phyloP scores from a whole-genome alignment of 1,284 basidiomycete genomes.

The Bondarzewia mesenterica region DNA sequence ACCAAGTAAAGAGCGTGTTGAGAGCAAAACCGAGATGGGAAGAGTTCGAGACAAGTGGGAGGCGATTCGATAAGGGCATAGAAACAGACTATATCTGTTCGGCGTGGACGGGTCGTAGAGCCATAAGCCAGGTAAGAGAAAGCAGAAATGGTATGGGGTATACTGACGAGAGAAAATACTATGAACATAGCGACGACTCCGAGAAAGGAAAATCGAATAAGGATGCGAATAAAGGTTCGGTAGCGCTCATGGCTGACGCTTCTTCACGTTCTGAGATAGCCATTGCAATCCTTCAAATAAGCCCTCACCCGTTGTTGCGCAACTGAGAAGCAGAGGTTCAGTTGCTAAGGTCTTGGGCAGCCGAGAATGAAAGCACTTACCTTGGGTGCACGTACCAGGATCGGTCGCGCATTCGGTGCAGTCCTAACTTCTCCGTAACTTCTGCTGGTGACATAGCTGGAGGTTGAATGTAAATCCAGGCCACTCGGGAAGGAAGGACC shows the following conservation, averaged over 20 bases:
- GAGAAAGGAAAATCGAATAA: constrained; percentile 14
- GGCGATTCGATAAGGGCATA: not conserved
- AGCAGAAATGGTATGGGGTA: constrained; percentile 23
- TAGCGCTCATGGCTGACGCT: constrained; percentile 56
- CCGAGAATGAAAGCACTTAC: constrained; percentile 35
- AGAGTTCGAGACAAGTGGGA: not conserved
- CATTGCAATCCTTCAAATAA: constrained; percentile 94
- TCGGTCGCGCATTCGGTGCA: constrained; percentile 93
- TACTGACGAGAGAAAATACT: constrained; percentile 13
- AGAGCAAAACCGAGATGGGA: too few relatives aligned
- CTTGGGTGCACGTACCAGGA: constrained; percentile 99
- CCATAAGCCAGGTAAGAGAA: constrained; percentile 22
- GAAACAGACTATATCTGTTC: constrained; percentile 5
- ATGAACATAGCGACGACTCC: constrained; percentile 3
- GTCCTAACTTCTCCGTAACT: constrained; percentile 94
- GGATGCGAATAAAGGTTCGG: constrained; percentile 9
- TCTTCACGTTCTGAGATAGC: constrained; percentile 95
- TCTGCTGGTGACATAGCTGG: constrained; percentile 97
- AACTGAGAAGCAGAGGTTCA: constrained; percentile 38
- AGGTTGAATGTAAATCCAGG: not conserved
- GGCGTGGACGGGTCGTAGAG: constrained; percentile 24
- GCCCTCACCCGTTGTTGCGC: constrained; percentile 93
- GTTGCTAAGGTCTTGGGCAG: constrained; percentile 1
- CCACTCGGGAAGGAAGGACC: not conserved
- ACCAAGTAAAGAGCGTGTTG: constrained; percentile 5